Conservation (phyloP, 2,329 filamentous ascomycete species). For the Aspergillus sp. region DNA sequence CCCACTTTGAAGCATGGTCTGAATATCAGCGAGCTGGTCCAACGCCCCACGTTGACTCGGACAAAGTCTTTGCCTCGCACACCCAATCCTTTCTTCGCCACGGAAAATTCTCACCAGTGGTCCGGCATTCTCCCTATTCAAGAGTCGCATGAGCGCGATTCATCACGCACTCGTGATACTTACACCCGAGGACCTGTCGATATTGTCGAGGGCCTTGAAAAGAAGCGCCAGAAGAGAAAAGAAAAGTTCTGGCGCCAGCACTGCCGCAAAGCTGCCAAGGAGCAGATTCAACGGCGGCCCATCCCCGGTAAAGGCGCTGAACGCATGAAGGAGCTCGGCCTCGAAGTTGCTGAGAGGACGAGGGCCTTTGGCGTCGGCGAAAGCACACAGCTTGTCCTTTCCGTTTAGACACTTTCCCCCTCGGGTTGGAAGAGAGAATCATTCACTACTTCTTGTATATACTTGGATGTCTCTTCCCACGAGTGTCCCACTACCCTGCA, state of each 20-base stretch:
- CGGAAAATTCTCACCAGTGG: constrained; percentile 32
- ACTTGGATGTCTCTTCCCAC: constrained; percentile 20
- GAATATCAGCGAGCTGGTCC: constrained; percentile 55
- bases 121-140: constrained; percentile 35
- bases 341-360: constrained; percentile 83
- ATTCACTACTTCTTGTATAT: constrained; percentile 26
- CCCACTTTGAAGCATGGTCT: constrained; percentile 47
- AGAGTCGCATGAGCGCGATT: constrained; percentile 34
- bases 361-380: constrained; percentile 59
- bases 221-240: constrained; percentile 86
- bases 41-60: constrained; percentile 67
- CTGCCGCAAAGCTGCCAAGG: constrained; percentile 75
- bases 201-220: constrained; percentile 93
- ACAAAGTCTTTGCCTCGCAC: constrained; percentile 86
- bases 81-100: constrained; percentile 65
- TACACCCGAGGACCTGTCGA: constrained; percentile 93
- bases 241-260: constrained; percentile 91
- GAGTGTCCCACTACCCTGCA: constrained; percentile 26
- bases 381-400: constrained; percentile 67
- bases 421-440: constrained; percentile 14
- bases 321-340: constrained; percentile 87
- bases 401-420: constrained; percentile 51
- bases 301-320: constrained; percentile 85
- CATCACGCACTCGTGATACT: constrained; percentile 48
- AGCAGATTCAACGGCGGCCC: constrained; percentile 61